Percentiles rank a stretch among this genome's conserved stretches.
Evolutionary conservation across 2,329 filamentous ascomycete species (phyloP).

Genomic region (Paecilomyces dactylethromorphus): DNA sequence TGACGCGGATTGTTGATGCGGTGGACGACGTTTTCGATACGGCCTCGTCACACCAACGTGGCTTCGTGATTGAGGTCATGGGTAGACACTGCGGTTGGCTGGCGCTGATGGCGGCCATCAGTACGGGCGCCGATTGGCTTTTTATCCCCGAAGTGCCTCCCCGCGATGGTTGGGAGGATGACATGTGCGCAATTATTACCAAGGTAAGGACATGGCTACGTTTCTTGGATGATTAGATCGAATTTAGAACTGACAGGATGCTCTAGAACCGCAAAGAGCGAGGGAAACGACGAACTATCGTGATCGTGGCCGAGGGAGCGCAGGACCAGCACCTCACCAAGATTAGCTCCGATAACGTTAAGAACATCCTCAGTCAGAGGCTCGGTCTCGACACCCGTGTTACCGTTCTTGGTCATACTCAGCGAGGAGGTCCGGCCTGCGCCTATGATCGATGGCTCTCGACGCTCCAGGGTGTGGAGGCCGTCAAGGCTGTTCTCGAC

Average conservation of each 20-base stretch:
- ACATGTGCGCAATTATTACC: conserved; percentile 74
- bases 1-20: conserved; percentile 88
- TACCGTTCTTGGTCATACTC: conserved; percentile 94
- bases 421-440: conserved; percentile 85
- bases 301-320: conserved; percentile 94
- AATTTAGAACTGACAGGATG: conserved; percentile 14
- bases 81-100: conserved; percentile 97
- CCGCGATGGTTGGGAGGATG: conserved; percentile 76
- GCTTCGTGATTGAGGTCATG: conserved; percentile 98
- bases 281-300: conserved; percentile 95
- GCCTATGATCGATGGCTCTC: conserved; percentile 91
- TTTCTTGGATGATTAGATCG: not conserved
- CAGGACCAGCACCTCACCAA: conserved; percentile 77
- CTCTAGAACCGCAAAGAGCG: conserved; percentile 65
- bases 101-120: conserved; percentile 91
- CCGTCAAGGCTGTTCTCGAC: conserved; percentile 84
- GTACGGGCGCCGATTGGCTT: conserved; percentile 90
- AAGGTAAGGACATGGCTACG: conserved; percentile 46
- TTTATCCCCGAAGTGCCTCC: conserved; percentile 95
- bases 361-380: conserved; percentile 75
- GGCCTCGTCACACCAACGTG: conserved; percentile 90
- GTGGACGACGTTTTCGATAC: conserved; percentile 92
- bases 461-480: conserved; percentile 89
- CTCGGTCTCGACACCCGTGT: conserved; percentile 86
- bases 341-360: conserved; percentile 75